phyloP scores from a whole-genome alignment of 805 yeast genomes.

The Starmera quercuum region DNA sequence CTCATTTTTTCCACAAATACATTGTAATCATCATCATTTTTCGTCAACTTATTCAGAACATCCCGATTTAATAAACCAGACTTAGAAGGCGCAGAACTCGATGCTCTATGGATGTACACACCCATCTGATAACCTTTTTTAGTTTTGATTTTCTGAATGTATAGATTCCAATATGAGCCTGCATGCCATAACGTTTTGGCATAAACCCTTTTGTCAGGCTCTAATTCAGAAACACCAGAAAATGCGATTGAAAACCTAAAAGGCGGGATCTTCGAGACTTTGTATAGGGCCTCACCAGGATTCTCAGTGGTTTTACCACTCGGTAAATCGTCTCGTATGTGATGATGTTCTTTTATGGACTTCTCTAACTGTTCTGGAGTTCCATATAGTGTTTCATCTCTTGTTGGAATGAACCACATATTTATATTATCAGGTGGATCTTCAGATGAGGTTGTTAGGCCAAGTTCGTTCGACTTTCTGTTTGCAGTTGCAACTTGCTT shows the following conservation, averaged over 20 bases:
- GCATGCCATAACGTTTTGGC: conserved; percentile 50
- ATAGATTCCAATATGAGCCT: conserved; percentile 54
- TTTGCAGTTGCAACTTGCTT: conserved; percentile 27
- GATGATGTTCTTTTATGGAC: conserved; percentile 20
- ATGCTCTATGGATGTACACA: conserved; percentile 46
- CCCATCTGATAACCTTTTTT: conserved; percentile 43
- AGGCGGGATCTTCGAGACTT: conserved; percentile 42
- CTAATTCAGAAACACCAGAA: conserved; percentile 36
- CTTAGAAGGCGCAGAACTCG: conserved; percentile 28
- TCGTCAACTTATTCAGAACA: conserved; percentile 15
- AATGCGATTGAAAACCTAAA: conserved; percentile 47
- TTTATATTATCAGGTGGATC: conserved; percentile 21
- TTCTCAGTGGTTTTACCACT: conserved; percentile 16
- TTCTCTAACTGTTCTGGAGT: conserved; percentile 30
- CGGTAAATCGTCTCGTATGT: conserved; percentile 8
- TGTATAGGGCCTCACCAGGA: conserved; percentile 11
- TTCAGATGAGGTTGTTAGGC: conserved; percentile 19
- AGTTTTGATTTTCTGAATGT: conserved; percentile 39
- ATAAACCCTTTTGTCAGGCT: conserved; percentile 39
- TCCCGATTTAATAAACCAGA: conserved; percentile 34
- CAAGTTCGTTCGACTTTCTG: conserved; percentile 20
- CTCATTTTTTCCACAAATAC: conserved; percentile 5
- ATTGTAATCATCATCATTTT: neutral
- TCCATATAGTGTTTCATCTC: conserved; percentile 41
- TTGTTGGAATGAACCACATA: conserved; percentile 35